These are phyloP conservation scores for Cladosporium sp. DNA, from an alignment of 2,329 filamentous ascomycete species.

Conservation along the genomic window DNA sequence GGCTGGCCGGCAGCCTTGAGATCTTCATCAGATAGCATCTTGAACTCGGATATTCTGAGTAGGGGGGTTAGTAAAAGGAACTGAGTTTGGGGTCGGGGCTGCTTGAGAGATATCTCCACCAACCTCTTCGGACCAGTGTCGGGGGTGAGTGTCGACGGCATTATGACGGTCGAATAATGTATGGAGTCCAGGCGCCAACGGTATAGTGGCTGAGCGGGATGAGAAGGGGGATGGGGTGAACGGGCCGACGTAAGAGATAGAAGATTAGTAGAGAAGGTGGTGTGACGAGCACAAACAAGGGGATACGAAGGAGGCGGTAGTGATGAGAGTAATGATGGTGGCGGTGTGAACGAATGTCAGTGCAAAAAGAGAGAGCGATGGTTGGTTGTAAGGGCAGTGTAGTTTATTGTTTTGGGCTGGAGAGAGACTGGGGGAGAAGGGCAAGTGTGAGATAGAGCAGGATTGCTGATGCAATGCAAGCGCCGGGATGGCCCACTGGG, in stretches of 20 bases:
- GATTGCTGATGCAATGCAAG: no score
- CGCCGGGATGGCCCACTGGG: background rate
- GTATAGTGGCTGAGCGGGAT: background rate
- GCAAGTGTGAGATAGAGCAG: no score
- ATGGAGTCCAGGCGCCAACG: background rate
- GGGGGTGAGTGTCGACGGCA: no score
- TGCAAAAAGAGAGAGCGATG: background rate
- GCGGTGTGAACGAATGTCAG: background rate
- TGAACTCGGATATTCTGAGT: slow-evolving; percentile 1
- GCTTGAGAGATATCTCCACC: background rate
- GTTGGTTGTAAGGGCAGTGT: background rate
- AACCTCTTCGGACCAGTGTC: background rate
- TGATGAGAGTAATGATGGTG: background rate
- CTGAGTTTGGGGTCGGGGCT: background rate
- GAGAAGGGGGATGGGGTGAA: background rate
- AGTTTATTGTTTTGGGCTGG: no score
- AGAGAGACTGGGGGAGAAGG: no score
- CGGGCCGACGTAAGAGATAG: background rate
- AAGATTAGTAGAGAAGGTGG: background rate
- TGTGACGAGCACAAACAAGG: background rate
- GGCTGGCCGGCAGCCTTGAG: slow-evolving; percentile 4
- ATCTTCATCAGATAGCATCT: slow-evolving; percentile 10
- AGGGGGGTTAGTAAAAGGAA: background rate
- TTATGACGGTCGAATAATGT: background rate
- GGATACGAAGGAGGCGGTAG: background rate